Conservation (phyloP, 2,329 filamentous ascomycete species). For the Fusarium tjaetaba region DNA sequence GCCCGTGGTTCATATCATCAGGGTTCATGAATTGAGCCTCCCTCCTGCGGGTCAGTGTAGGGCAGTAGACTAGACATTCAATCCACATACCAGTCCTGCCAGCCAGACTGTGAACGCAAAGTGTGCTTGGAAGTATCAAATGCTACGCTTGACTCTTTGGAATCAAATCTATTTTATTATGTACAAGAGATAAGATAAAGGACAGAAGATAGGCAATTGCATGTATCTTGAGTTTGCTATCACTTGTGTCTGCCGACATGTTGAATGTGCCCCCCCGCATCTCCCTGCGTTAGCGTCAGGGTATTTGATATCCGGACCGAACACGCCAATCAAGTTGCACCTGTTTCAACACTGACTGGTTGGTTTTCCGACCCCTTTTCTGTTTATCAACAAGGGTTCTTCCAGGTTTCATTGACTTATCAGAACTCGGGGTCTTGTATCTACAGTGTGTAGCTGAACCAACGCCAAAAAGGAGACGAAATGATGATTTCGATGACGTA, state of each 20-base stretch:
- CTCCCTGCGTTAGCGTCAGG: background rate
- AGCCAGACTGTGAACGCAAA: background rate
- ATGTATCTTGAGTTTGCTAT: fast-evolving
- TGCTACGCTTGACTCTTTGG: background rate
- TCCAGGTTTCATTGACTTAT: background rate
- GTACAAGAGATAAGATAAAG: background rate
- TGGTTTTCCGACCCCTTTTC: background rate
- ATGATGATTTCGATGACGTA: background rate
- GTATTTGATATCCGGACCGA: background rate
- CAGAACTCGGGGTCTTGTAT: background rate
- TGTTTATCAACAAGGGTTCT: background rate
- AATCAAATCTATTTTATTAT: background rate
- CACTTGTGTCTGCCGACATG: background rate
- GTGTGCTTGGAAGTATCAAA: background rate
- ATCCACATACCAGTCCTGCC: too few species aligned
- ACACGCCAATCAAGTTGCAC: background rate
- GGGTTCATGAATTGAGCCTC: background rate
- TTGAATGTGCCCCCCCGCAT: background rate
- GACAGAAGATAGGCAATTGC: background rate
- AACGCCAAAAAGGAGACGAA: too few species aligned
- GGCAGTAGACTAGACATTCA: fast-evolving
- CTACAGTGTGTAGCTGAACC: background rate
- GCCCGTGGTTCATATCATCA: background rate
- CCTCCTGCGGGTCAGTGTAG: background rate
- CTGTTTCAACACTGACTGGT: fast-evolving